Evolutionary conservation across 352 stramenopile genomes (phyloP).

Genomic region (Peronospora tabacina): DNA sequence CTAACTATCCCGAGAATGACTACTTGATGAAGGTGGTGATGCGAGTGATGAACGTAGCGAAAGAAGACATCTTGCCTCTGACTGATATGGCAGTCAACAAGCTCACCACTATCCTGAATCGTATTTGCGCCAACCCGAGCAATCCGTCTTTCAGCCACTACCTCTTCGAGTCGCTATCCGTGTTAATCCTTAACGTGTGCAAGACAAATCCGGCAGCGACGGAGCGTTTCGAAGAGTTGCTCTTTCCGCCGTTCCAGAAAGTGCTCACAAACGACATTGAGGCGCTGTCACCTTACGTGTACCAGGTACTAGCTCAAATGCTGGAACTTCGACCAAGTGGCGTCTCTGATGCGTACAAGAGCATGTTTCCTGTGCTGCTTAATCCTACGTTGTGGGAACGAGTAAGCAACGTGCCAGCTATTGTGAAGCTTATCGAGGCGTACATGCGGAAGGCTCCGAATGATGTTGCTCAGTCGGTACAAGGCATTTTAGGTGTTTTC

Average conservation of each 20-base stretch:
- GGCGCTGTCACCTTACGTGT: constrained; percentile 94
- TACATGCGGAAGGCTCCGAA: constrained; percentile 92
- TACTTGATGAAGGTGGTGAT: constrained; percentile 99
- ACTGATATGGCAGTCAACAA: constrained; percentile 93
- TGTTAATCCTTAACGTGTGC: constrained; percentile 91
- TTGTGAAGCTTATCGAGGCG: constrained; percentile 94
- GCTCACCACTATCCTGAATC: constrained; percentile 88
- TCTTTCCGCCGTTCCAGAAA: constrained; percentile 97
- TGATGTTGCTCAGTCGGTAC: constrained; percentile 78
- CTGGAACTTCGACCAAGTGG: constrained; percentile 89
- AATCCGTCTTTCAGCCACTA: constrained; percentile 99
- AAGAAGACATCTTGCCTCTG: constrained; percentile 89
- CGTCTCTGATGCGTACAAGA: constrained; percentile 90
- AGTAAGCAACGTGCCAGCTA: constrained; percentile 94
- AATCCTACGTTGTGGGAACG: constrained; percentile 93
- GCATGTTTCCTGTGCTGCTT: constrained; percentile 92
- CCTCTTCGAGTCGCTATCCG: constrained; percentile 97
- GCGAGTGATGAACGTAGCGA: constrained; percentile 89
- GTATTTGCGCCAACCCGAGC: constrained; percentile 95
- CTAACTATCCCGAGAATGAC: constrained; percentile 94
- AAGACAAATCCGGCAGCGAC: constrained; percentile 68
- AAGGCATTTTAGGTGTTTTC: constrained; percentile 94
- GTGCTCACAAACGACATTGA: constrained; percentile 96
- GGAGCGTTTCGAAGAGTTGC: constrained; percentile 89
- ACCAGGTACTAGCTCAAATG: constrained; percentile 98